Conservation (phyloP, 2,329 filamentous ascomycete species). For the Aspergillus tanneri region DNA sequence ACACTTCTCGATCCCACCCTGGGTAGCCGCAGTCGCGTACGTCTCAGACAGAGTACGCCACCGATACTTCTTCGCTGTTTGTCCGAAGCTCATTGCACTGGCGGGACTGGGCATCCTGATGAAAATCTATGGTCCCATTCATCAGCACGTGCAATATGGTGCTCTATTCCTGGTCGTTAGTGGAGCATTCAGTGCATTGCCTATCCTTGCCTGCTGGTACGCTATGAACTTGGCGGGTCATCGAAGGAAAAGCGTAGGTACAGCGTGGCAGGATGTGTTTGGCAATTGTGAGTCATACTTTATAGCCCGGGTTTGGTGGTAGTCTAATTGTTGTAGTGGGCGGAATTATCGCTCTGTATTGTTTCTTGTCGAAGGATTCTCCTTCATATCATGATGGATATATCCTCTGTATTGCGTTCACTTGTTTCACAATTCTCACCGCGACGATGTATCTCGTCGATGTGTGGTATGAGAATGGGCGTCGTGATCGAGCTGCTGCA, state of each 20-base stretch:
- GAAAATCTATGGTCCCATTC: constrained; percentile 59
- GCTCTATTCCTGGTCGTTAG: constrained; percentile 79
- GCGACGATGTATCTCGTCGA: constrained; percentile 8
- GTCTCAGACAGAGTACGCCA: constrained; percentile 70
- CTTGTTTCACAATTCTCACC: constrained; percentile 13
- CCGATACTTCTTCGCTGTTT: constrained; percentile 70
- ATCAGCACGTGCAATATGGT: constrained; percentile 67
- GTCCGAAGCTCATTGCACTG: constrained; percentile 67
- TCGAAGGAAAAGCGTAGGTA: constrained; percentile 68
- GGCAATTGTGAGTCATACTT: constrained; percentile 55
- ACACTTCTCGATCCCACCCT: constrained; percentile 56
- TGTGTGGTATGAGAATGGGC: constrained; percentile 12
- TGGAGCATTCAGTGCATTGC: constrained; percentile 84
- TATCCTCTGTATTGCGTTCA: constrained; percentile 18
- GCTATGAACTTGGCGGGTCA: constrained; percentile 77
- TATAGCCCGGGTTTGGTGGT: not conserved
- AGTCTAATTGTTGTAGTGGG: constrained; percentile 9
- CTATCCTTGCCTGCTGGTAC: constrained; percentile 80
- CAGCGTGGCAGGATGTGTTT: constrained; percentile 75
- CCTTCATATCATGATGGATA: constrained; percentile 19
- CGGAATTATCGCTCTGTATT: constrained; percentile 20
- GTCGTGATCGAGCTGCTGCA: constrained; percentile 8
- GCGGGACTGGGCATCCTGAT: constrained; percentile 74
- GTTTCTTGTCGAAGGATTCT: constrained; percentile 18
- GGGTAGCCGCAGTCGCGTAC: constrained; percentile 73